Percentiles rank a stretch among this genome's conserved stretches.
These are phyloP conservation scores for Arxiozyma telluris DNA, from an alignment of 1,139 yeast genomes.

Conservation along the genomic window DNA sequence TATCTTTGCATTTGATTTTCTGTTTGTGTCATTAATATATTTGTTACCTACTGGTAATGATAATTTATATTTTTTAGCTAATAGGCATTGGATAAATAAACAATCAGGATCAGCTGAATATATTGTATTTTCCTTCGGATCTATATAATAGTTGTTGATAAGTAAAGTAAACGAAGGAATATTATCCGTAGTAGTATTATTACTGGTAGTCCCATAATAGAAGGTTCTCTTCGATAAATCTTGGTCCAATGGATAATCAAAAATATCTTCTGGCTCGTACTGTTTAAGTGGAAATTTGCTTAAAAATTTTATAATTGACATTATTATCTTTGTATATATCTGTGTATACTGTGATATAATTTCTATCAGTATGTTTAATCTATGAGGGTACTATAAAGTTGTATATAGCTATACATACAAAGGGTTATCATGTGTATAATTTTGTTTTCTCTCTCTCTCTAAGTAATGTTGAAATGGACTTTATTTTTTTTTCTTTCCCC, in stretches of 20 bases:
- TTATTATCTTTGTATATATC: neutral
- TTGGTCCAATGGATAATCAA: neutral
- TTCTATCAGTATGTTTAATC: too few relatives aligned
- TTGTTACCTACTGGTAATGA: neutral
- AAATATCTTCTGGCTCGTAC: neutral
- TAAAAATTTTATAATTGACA: neutral
- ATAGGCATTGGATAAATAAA: slow-evolving; percentile 1
- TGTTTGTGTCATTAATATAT: neutral
- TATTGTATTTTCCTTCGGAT: neutral
- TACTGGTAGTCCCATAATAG: neutral
- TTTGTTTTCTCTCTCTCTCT: too few relatives aligned
- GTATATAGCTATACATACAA: too few relatives aligned
- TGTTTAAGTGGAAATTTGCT: neutral
- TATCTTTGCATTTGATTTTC: neutral
- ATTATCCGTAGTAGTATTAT: neutral
- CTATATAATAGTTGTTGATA: neutral
- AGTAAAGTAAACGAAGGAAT: neutral
- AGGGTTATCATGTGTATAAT: too few relatives aligned
- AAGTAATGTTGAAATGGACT: too few relatives aligned
- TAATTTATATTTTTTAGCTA: neutral
- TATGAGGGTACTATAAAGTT: too few relatives aligned
- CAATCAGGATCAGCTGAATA: neutral
- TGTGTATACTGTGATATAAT: neutral
- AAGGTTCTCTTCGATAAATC: neutral
- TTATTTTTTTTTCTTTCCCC: neutral